Evolutionary conservation across 2,329 filamentous ascomycete species (phyloP).

Genomic region (Fusarium floridanum): DNA sequence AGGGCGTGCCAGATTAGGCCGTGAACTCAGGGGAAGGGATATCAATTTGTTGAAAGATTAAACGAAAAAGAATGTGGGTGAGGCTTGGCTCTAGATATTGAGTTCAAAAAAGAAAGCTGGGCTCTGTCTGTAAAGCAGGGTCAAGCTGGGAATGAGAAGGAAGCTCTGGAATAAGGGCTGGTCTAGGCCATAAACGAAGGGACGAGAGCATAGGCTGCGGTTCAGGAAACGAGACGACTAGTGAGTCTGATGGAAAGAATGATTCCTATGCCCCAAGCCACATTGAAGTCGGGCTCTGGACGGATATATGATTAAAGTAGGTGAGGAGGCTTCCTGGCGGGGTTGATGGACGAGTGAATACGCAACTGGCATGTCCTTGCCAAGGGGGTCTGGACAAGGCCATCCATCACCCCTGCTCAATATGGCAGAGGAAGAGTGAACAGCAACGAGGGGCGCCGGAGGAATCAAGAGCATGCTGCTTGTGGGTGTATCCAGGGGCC

Average conservation of each 20-base stretch:
- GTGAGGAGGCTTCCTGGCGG: constrained; percentile 34
- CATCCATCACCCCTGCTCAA: constrained; percentile 38
- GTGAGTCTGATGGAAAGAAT: constrained; percentile 23
- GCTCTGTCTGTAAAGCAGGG: constrained; percentile 7
- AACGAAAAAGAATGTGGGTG: constrained; percentile 20
- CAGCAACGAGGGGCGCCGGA: constrained; percentile 60
- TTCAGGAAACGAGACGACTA: constrained; percentile 10
- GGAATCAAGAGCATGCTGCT: constrained; percentile 51
- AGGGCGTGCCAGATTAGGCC: constrained; percentile 14
- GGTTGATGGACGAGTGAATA: constrained; percentile 36
- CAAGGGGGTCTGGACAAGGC: constrained; percentile 40
- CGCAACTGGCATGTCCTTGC: constrained; percentile 42
- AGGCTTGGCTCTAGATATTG: constrained; percentile 13
- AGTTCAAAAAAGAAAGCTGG: constrained; percentile 5
- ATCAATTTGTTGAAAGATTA: constrained; percentile 26
- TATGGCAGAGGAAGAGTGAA: constrained; percentile 59
- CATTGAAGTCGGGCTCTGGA: constrained; percentile 35
- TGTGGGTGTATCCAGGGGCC: constrained; percentile 37
- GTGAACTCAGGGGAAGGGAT: constrained; percentile 20
- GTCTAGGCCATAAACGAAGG: constrained; percentile 16
- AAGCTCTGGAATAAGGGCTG: constrained; percentile 12
- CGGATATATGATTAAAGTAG: constrained; percentile 45
- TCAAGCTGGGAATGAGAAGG: constrained; percentile 5
- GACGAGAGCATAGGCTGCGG: constrained; percentile 21
- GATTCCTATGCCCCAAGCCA: constrained; percentile 22